These are phyloP conservation scores for Proteromonas lacertae DNA, from an alignment of 352 stramenopile genomes.

Conservation along the genomic window DNA sequence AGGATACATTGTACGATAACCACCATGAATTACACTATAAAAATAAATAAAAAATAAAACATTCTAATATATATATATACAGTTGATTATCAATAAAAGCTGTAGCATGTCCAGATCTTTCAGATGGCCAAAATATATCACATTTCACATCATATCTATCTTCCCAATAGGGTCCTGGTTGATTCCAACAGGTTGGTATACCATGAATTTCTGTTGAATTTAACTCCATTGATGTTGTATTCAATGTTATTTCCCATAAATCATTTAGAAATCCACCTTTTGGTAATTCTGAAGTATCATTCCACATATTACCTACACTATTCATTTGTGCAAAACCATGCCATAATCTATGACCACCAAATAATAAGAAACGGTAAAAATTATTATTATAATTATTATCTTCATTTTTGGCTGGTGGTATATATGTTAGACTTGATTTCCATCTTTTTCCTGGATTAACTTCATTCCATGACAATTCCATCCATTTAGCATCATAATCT, in stretches of 20 bases:
- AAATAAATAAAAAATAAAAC: too few species aligned
- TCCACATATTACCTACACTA: constrained; percentile 27
- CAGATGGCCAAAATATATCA: neutral
- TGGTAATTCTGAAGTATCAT: constrained; percentile 24
- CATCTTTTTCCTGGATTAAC: too few species aligned
- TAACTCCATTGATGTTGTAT: constrained; percentile 1
- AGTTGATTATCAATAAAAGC: too few species aligned
- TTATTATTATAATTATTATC: neutral
- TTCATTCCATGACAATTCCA: too few species aligned
- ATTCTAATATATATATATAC: too few species aligned
- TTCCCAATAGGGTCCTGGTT: neutral
- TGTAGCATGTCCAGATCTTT: constrained; percentile 37
- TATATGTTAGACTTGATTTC: too few species aligned
- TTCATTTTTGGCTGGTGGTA: too few species aligned
- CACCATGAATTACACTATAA: too few species aligned
- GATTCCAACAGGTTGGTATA: neutral
- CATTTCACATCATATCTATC: neutral
- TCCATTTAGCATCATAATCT: too few species aligned
- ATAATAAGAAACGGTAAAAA: constrained; percentile 39
- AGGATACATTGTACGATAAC: constrained; percentile 67
- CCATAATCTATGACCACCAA: constrained; percentile 65
- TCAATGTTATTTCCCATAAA: constrained; percentile 28
- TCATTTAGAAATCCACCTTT: constrained; percentile 65
- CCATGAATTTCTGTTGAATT: too few species aligned
- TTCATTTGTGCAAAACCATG: constrained; percentile 69